Base-by-base conservation (phyloP, 768 basidiomycete species). In the Mrakia frigida region DNA sequence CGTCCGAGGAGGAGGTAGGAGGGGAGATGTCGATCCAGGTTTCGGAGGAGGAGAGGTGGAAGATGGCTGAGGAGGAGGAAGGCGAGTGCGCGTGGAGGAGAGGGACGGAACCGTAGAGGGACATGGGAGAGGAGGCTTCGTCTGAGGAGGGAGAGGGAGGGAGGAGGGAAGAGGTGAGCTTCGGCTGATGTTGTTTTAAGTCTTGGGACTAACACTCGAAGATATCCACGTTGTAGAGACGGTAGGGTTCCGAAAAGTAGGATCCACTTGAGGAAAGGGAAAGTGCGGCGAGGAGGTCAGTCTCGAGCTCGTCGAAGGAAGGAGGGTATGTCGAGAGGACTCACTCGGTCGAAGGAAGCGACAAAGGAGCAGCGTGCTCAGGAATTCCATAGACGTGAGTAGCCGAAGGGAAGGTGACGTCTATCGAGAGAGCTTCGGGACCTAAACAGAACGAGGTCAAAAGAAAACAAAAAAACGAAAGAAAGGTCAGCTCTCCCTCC, bases 311-410 rank as follows among this genome's bases (percentile, higher is more conserved):
- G 43, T 67, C 6, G 43, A 28, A 46, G 10, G 21, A 31, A 50
- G 46, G 18, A 31, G 6, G 33, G 31, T 3, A 7, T 5, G 41
- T 43, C 60, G 7, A 9, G 37, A 6, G 0, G 7, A 69, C 79
- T 14, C 75, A 82, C 81, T 82, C 79, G 2, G 97, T 99, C 6
- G 91, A 88, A 14, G 94, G 95, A 9, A 99, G 88, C 35, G 91
- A 91, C 59, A 99, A 87, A 33, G 89, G 88, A 3, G 95, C 93
- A 21, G 97, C 96, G 79, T 94, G 97, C 83, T 99, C 93, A 18
- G 97, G 95, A 60, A 99, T 95, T 75, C 97, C 97, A 80, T 94
- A 99, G 75, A 98, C 90, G 68, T 92, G 91, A 41, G 89, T 89
- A 76, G 94, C 93, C 76, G 89, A 90, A 0, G 96, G 96, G 87